Base-by-base conservation (phyloP, 441 rosid genomes). In the Sinapis alba region DNA sequence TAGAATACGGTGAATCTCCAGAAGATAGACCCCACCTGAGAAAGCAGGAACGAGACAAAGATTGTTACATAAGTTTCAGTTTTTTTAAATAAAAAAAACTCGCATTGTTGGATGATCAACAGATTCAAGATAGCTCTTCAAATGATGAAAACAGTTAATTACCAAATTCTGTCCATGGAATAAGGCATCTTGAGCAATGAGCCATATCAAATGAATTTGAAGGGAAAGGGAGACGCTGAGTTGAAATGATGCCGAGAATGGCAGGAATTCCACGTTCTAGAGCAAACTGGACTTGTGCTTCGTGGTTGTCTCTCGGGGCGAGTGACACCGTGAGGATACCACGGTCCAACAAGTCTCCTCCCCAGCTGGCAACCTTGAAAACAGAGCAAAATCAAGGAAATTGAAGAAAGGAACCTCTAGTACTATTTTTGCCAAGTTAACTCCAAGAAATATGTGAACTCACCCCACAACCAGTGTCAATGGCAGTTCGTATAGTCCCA, bases 141-240 rank as follows among this genome's bases (percentile, higher is more conserved):
- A 23, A 1, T 32, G 15, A 60, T 66, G 20, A 27, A 56, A 71
- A 36, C 38, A 32, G 38, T 32, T 32, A 32, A 65, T 79, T 89
- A 95, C 99, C 99, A 2, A 91, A 95, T 90, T 95, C 99, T 28
- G 98, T 91, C 99, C 99, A 95, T 12, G 99, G 98, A 71, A 96
- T 96, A 75, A 96, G 98, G 86, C 99, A 93, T 82, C 99, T 88
- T 20, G 99, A 96, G 89, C 99, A 96, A 84, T 96, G 99, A 82
- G 99, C 99, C 98, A 96, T 91, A 81, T 96, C 99, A 59, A 96
- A 96, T 34, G 98, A 88, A 73, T 84, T 90, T 5, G 99, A 96
- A 12, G 99, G 97, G 86, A 93, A 96, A 50, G 98, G 95, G 38
- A 95, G 96, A 34, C 99, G 92, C 53, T 95, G 99, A 4, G 99